Evolutionary conservation across 805 yeast genomes (phyloP).

Genomic region (Candida boidinii): DNA sequence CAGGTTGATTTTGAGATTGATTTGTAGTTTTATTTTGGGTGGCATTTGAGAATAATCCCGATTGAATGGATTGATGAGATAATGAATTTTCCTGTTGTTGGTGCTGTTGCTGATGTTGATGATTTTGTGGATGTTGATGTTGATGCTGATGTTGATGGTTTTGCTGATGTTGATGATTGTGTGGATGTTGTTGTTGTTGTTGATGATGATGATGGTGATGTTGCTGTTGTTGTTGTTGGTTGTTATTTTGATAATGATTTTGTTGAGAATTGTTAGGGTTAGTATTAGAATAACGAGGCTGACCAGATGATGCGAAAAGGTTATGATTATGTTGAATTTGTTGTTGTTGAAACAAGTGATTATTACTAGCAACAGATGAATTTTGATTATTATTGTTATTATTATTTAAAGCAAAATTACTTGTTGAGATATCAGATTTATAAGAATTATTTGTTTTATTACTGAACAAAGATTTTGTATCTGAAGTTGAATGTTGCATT

Average conservation of each 20-base stretch:
- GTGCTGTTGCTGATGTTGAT: background rate
- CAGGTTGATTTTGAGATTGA: background rate
- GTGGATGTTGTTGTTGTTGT: background rate
- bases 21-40: constrained; percentile 1
- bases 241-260: no score
- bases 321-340: background rate
- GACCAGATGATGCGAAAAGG: no score
- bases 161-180: background rate
- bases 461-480: constrained; percentile 6
- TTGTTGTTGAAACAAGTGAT: no score
- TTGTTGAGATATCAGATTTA: no score
- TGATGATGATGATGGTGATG: background rate
- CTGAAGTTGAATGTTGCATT: background rate
- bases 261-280: no score
- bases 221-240: background rate
- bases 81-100: constrained; percentile 2
- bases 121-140: background rate
- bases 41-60: background rate
- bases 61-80: constrained; percentile 1
- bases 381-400: no score
- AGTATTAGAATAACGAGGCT: no score
- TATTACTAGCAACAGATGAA: no score
- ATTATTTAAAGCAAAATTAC: no score
- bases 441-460: no score
- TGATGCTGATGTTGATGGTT: background rate